These are phyloP conservation scores for Yamadazyma triangularis DNA, from an alignment of 1,139 yeast species.

Conservation along the genomic window DNA sequence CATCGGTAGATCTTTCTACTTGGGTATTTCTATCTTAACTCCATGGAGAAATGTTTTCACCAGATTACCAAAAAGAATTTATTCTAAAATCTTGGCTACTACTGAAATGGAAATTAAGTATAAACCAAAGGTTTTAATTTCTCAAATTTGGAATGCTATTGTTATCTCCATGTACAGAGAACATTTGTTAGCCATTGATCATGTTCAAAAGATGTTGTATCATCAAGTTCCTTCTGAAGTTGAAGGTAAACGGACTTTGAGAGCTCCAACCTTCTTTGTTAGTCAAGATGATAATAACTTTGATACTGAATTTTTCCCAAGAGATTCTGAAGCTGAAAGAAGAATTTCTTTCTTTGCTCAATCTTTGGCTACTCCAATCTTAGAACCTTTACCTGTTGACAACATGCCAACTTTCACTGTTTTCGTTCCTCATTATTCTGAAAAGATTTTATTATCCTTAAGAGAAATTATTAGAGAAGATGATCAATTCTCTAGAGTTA, in stretches of 20 bases:
- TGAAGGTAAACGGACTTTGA: slow-evolving; percentile 95
- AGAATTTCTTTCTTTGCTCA: slow-evolving; percentile 99
- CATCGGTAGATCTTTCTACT: slow-evolving; percentile 94
- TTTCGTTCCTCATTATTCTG: slow-evolving; percentile 95
- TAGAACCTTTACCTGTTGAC: slow-evolving; percentile 97
- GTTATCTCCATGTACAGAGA: slow-evolving; percentile 98
- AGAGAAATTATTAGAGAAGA: slow-evolving; percentile 98
- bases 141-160: slow-evolving; percentile 98
- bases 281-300: slow-evolving; percentile 96
- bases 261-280: slow-evolving; percentile 98
- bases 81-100: slow-evolving; percentile 94
- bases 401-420: slow-evolving; percentile 99
- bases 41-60: slow-evolving; percentile 99
- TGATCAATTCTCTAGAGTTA: slow-evolving; percentile 96
- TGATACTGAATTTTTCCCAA: slow-evolving; percentile 94
- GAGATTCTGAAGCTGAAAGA: slow-evolving; percentile 96
- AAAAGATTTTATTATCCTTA: slow-evolving; percentile 88
- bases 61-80: slow-evolving; percentile 96
- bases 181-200: slow-evolving; percentile 94
- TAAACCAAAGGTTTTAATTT: slow-evolving; percentile 95
- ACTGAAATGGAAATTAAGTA: slow-evolving; percentile 99
- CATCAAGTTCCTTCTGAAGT: slow-evolving; percentile 97
- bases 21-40: slow-evolving; percentile 96
- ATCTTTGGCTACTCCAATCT: slow-evolving; percentile 95
- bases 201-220: slow-evolving; percentile 91